These are phyloP conservation scores for Neonectria sp. DNA, from an alignment of 2,329 filamentous ascomycete genomes.

Conservation along the genomic window DNA sequence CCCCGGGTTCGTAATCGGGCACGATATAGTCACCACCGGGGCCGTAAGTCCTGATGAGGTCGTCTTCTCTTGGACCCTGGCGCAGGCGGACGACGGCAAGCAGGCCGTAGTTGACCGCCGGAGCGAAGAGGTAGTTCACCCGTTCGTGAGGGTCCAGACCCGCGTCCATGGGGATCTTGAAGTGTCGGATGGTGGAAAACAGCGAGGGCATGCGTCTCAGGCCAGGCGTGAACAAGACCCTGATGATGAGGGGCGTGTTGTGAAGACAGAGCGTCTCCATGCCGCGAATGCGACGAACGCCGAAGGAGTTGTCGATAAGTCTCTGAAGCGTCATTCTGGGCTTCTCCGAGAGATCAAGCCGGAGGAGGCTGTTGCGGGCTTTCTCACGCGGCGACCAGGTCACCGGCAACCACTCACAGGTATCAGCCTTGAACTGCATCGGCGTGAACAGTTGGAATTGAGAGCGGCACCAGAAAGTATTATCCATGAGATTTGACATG, in stretches of 20 bases:
- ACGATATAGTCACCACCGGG: background rate
- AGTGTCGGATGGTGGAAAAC: background rate
- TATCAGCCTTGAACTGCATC: background rate
- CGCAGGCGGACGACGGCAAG: conserved; percentile 1
- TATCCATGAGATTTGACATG: background rate
- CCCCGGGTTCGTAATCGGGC: background rate
- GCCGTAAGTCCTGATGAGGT: background rate
- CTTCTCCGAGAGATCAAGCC: background rate
- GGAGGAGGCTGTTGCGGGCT: background rate
- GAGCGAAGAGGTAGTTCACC: background rate
- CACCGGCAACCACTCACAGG: background rate
- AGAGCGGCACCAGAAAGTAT: background rate
- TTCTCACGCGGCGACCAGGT: background rate
- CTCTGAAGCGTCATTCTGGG: background rate
- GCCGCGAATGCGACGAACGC: background rate
- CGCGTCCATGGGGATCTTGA: background rate
- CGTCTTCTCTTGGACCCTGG: background rate
- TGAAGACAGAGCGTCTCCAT: background rate
- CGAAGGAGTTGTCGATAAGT: background rate
- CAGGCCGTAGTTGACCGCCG: background rate
- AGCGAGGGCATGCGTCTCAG: background rate
- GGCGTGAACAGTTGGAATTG: background rate
- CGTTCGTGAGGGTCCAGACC: background rate
- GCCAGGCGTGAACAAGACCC: background rate
- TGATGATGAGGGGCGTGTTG: background rate